Evolutionary conservation across 331 rosid genomes (phyloP).

Genomic region (Malus hybrid): DNA sequence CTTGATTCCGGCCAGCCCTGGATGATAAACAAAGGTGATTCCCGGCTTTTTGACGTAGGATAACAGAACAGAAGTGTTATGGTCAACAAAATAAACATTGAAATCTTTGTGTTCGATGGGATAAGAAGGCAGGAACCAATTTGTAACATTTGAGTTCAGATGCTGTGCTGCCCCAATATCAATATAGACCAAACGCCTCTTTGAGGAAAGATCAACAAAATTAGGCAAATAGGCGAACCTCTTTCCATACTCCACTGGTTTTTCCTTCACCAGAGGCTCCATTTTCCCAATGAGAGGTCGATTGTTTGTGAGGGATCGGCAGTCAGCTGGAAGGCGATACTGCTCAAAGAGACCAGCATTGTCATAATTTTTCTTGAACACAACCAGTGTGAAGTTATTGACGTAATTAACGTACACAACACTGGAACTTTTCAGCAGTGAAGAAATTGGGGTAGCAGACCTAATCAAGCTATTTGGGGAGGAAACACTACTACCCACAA

Average conservation of each 20-base stretch:
- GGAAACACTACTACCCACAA: slow-evolving; percentile 32
- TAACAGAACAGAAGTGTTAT: slow-evolving; percentile 68
- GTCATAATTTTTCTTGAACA: slow-evolving; percentile 53
- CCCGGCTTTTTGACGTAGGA: slow-evolving; percentile 69
- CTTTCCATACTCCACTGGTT: slow-evolving; percentile 16
- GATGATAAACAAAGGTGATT: slow-evolving; percentile 87
- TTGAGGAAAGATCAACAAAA: slow-evolving; percentile 47
- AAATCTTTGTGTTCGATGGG: slow-evolving; percentile 57
- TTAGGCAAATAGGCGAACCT: slow-evolving; percentile 50
- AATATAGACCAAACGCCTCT: slow-evolving; percentile 57
- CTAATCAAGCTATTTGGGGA: slow-evolving; percentile 49
- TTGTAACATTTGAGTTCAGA: slow-evolving; percentile 36
- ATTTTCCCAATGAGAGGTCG: slow-evolving; percentile 50
- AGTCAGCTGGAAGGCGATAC: slow-evolving; percentile 53
- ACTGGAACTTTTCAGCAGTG: slow-evolving; percentile 59
- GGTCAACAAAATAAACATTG: slow-evolving; percentile 76
- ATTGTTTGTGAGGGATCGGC: slow-evolving; percentile 46
- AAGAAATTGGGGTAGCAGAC: slow-evolving; percentile 75
- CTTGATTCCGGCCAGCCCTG: slow-evolving; percentile 63
- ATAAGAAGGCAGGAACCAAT: slow-evolving; percentile 63
- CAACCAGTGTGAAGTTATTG: slow-evolving; percentile 49
- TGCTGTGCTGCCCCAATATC: slow-evolving; percentile 74
- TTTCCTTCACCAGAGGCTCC: slow-evolving; percentile 62
- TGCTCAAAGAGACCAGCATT: slow-evolving; percentile 40
- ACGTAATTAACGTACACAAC: slow-evolving; percentile 60